A percentile compares a stretch with the other conserved stretches of the same genome.
Conservation (phyloP, 495 filamentous ascomycete species). For the Penicillium roqueforti region DNA sequence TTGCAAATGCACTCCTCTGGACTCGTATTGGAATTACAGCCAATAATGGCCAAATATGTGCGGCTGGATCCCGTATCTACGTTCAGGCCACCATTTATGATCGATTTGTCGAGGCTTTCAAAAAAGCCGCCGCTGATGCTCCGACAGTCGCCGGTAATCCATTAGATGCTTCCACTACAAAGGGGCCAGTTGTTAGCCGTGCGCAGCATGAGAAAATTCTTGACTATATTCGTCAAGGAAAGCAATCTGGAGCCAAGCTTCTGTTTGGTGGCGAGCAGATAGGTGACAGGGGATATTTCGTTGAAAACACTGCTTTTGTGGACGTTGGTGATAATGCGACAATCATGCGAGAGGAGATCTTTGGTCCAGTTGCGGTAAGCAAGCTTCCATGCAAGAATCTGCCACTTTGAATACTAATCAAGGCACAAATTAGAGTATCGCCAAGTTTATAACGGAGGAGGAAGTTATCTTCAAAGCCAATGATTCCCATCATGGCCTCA, state of each 20-base stretch:
- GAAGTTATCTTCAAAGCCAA: constrained; percentile 81
- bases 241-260: constrained; percentile 73
- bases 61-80: constrained; percentile 47
- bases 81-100: constrained; percentile 55
- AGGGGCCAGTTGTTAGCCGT: constrained; percentile 81
- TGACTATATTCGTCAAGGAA: constrained; percentile 68
- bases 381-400: not conserved
- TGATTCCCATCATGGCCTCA: constrained; percentile 78
- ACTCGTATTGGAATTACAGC: constrained; percentile 40
- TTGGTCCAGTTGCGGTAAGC: constrained; percentile 44
- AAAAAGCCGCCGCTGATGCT: constrained; percentile 8
- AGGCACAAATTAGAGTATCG: constrained; percentile 19
- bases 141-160: constrained; percentile 64
- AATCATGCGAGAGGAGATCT: constrained; percentile 49
- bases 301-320: constrained; percentile 47
- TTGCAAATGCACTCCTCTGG: constrained; percentile 40
- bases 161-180: constrained; percentile 63
- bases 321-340: constrained; percentile 35
- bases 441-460: constrained; percentile 70
- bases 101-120: constrained; percentile 40
- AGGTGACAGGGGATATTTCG: constrained; percentile 42
- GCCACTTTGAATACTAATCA: not conserved
- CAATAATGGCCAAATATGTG: constrained; percentile 54
- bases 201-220: constrained; percentile 81
- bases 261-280: constrained; percentile 59